These are phyloP conservation scores for Colletotrichum navitas DNA, from an alignment of 2,329 filamentous ascomycete genomes.

Conservation along the genomic window DNA sequence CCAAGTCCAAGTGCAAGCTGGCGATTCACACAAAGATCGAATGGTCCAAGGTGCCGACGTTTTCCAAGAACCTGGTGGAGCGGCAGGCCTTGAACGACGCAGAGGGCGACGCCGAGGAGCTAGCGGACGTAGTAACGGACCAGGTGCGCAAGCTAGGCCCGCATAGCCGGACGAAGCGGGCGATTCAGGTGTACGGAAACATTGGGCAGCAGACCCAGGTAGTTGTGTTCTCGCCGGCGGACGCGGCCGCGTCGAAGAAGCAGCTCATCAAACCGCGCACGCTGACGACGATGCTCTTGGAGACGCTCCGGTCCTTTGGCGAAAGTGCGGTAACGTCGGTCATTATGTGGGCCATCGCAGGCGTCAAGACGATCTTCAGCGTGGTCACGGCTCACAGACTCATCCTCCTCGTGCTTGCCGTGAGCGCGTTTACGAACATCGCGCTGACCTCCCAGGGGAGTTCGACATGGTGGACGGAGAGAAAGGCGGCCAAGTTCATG, in stretches of 20 bases:
- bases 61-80: conserved; percentile 73
- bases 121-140: conserved; percentile 81
- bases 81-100: conserved; percentile 82
- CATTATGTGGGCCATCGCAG: conserved; percentile 81
- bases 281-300: conserved; percentile 77
- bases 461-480: conserved; percentile 87
- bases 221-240: conserved; percentile 68
- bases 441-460: conserved; percentile 80
- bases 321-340: conserved; percentile 82
- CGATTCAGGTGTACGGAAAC: conserved; percentile 83
- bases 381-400: conserved; percentile 80
- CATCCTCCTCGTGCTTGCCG: conserved; percentile 75
- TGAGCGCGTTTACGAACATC: conserved; percentile 80
- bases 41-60: conserved; percentile 78
- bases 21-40: conserved; percentile 89
- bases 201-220: conserved; percentile 77
- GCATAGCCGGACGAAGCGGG: conserved; percentile 80
- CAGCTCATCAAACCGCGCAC: conserved; percentile 72
- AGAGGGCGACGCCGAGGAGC: conserved; percentile 77
- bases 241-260: conserved; percentile 61
- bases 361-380: conserved; percentile 73
- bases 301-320: conserved; percentile 78
- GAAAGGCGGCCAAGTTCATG: conserved; percentile 86
- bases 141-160: conserved; percentile 81
- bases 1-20: conserved; percentile 93